phyloP scores from a whole-genome alignment of 139 green algal genomes.

The Chlamydomonas incerta region DNA sequence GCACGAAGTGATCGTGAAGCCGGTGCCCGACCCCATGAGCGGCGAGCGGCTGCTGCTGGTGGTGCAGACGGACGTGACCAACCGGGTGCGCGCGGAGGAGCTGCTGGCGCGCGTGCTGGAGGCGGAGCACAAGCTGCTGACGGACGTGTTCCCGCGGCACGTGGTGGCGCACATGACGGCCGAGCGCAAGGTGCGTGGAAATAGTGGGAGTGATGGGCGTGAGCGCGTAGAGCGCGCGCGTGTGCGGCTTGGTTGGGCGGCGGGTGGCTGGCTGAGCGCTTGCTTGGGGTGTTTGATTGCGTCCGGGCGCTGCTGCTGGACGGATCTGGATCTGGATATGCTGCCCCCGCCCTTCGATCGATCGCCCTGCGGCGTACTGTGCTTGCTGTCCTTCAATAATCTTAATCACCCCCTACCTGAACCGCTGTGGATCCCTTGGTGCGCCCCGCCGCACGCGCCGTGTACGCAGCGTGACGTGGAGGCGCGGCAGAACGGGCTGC shows the following conservation, averaged over 20 bases:
- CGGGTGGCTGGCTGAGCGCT: too few species aligned
- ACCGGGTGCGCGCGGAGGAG: constrained; percentile 2
- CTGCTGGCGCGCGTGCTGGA: constrained; percentile 13
- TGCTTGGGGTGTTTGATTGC: too few species aligned
- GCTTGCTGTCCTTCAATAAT: too few species aligned
- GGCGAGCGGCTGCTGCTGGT: constrained; percentile 16
- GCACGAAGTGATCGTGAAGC: constrained; percentile 17
- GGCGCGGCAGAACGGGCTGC: background rate
- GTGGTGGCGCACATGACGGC: constrained; percentile 20
- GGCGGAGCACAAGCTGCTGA: constrained; percentile 32
- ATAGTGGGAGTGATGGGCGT: background rate
- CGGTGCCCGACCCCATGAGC: constrained; percentile 16
- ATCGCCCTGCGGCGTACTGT: too few species aligned
- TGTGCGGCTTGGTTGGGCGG: too few species aligned
- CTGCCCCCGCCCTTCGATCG: too few species aligned
- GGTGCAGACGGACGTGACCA: constrained; percentile 39
- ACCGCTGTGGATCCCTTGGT: too few species aligned
- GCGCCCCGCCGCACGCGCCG: too few species aligned
- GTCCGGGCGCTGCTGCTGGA: too few species aligned
- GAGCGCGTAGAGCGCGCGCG: too few species aligned
- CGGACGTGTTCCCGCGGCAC: constrained; percentile 31
- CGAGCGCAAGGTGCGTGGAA: background rate
- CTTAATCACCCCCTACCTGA: too few species aligned
- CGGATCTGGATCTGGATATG: too few species aligned
- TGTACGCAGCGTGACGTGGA: background rate